Evolutionary conservation across 2,329 filamentous ascomycete species (phyloP).

Genomic region (Pseudogymnoascus sp.): DNA sequence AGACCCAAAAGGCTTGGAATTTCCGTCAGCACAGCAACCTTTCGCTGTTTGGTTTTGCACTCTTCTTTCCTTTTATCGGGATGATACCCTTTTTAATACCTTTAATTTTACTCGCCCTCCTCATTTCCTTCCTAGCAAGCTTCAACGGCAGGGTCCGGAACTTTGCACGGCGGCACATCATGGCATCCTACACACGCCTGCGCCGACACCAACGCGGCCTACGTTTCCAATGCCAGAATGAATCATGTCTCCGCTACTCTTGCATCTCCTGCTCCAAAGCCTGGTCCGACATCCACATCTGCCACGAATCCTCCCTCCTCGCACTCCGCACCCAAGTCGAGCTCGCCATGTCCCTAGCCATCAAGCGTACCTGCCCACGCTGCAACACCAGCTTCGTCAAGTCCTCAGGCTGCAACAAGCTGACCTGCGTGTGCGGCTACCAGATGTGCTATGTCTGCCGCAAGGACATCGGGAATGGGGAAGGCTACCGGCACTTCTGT

Average conservation of each 20-base stretch:
- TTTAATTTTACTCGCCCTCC: constrained; percentile 40
- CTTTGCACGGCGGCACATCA: constrained; percentile 43
- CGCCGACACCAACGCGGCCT: constrained; percentile 65
- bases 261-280: constrained; percentile 76
- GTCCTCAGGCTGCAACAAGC: constrained; percentile 89
- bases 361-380: constrained; percentile 89
- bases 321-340: constrained; percentile 86
- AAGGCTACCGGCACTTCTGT: constrained; percentile 92
- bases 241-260: constrained; percentile 61
- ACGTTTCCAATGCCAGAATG: constrained; percentile 70
- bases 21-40: constrained; percentile 48
- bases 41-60: constrained; percentile 22
- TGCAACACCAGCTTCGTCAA: constrained; percentile 94
- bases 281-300: constrained; percentile 85
- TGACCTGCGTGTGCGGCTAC: constrained; percentile 92
- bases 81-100: constrained; percentile 52
- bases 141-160: constrained; percentile 26
- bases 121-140: constrained; percentile 31
- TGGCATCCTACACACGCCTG: constrained; percentile 58
- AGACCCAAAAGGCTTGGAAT: constrained; percentile 47
- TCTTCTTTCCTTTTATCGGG: constrained; percentile 33
- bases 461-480: constrained; percentile 56
- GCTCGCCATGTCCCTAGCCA: constrained; percentile 83
- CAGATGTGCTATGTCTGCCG: constrained; percentile 98
- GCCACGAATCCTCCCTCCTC: constrained; percentile 75